Conservation (phyloP, 192 early-diverging fungal genomes). For the Dimargaris cristalligena region DNA sequence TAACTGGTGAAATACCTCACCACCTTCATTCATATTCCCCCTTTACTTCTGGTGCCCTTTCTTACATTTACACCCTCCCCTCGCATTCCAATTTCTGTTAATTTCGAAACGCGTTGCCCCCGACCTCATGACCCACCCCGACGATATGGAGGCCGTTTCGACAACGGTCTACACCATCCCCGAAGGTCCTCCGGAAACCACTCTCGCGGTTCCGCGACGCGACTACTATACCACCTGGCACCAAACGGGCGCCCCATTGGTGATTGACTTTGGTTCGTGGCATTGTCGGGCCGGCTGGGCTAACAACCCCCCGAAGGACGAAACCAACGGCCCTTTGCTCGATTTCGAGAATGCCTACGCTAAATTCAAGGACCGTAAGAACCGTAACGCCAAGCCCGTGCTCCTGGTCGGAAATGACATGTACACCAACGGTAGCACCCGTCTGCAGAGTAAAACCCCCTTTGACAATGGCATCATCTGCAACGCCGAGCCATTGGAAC, state of each 20-base stretch:
- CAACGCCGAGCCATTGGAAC: slow-evolving; percentile 43
- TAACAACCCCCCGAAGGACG: slow-evolving; percentile 20
- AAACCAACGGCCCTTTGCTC: slow-evolving; percentile 16
- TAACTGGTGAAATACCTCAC: too few species aligned
- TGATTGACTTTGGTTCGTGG: slow-evolving; percentile 63
- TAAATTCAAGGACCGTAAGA: slow-evolving; percentile 42
- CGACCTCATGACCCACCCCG: too few species aligned
- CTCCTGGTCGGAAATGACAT: slow-evolving; percentile 53
- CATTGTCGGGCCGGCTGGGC: slow-evolving; percentile 76
- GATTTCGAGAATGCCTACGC: slow-evolving; percentile 53
- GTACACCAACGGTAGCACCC: slow-evolving; percentile 29
- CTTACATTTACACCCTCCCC: too few species aligned
- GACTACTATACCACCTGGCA: slow-evolving; percentile 32
- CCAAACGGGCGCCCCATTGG: slow-evolving; percentile 27
- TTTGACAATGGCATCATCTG: slow-evolving; percentile 15
- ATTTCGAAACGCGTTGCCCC: too few species aligned
- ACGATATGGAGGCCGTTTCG: too few species aligned
- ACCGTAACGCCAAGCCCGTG: slow-evolving; percentile 16
- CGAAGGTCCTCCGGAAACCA: slow-evolving; percentile 22
- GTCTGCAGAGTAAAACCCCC: slow-evolving; percentile 23
- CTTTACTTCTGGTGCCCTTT: too few species aligned
- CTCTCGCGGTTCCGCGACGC: slow-evolving; percentile 24
- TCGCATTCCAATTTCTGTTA: too few species aligned
- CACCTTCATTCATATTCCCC: too few species aligned
- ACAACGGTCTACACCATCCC: too few species aligned